A percentile compares a stretch with the other conserved stretches of the same genome.
phyloP scores from a whole-genome alignment of 1,284 basidiomycete genomes.

The Inonotus hispidus region DNA sequence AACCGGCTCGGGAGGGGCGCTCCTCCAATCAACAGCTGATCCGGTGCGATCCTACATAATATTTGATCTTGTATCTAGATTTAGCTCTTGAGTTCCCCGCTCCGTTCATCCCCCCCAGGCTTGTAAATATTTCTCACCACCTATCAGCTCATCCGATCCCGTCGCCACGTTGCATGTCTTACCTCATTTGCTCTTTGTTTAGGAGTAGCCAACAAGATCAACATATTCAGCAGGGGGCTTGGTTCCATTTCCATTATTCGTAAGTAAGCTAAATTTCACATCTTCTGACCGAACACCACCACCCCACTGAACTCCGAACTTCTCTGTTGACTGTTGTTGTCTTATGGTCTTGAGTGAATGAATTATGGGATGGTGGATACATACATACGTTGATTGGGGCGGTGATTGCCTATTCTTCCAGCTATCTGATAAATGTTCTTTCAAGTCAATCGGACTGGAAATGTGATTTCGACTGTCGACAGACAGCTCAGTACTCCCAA shows the following conservation, averaged over 20 bases:
- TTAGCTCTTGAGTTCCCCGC: neutral
- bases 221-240: neutral
- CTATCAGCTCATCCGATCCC: constrained; percentile 2
- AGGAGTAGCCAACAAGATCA: neutral
- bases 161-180: neutral
- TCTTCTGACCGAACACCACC: no score
- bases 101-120: neutral
- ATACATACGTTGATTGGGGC: no score
- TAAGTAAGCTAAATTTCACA: neutral
- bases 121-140: neutral
- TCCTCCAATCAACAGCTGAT: neutral
- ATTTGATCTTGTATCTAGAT: neutral
- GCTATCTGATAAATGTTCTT: no score
- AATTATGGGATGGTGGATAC: no score
- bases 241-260: neutral
- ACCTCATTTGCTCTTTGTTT: neutral
- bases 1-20: neutral
- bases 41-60: neutral
- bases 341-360: no score
- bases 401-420: no score
- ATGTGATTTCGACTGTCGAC: no score
- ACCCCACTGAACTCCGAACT: no score
- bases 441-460: no score
- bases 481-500: no score
- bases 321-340: no score